Conservation (phyloP, 1,284 basidiomycete species). For the Ganoderma lingzhi region DNA sequence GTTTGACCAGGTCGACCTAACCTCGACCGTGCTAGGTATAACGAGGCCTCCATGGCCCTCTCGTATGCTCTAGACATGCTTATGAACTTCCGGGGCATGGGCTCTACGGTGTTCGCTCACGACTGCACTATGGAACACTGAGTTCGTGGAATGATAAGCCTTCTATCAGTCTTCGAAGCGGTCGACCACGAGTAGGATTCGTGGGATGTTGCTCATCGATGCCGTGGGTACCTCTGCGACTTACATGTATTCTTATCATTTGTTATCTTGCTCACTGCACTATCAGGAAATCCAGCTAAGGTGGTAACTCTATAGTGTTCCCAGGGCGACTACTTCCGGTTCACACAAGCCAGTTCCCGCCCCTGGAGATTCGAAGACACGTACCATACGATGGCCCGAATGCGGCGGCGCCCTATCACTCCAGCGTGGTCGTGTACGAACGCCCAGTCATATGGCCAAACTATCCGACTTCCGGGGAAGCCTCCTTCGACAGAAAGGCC, state of each 20-base stretch:
- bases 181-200: neutral
- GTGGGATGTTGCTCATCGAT: constrained; percentile 7
- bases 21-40: no score
- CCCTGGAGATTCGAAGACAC: neutral
- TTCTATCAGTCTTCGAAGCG: neutral
- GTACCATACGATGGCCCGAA: constrained; percentile 5
- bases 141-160: neutral
- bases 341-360: constrained; percentile 20
- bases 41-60: no score
- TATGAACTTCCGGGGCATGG: no score
- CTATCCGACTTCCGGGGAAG: neutral
- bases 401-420: neutral
- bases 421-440: constrained; percentile 4
- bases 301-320: constrained; percentile 18
- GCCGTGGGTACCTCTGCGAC: constrained; percentile 23
- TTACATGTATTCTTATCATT: constrained; percentile 23
- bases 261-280: constrained; percentile 3
- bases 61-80: no score
- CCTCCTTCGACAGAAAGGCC: neutral
- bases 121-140: neutral
- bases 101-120: neutral
- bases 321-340: constrained; percentile 21
- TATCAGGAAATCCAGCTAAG: constrained; percentile 15
- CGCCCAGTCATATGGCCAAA: neutral
- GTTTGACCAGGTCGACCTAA: no score